Evolutionary conservation across 768 basidiomycete genomes (phyloP), one percentile per base, ranked within the genome.

Genomic region (Leccinum incarnatum): DNA sequence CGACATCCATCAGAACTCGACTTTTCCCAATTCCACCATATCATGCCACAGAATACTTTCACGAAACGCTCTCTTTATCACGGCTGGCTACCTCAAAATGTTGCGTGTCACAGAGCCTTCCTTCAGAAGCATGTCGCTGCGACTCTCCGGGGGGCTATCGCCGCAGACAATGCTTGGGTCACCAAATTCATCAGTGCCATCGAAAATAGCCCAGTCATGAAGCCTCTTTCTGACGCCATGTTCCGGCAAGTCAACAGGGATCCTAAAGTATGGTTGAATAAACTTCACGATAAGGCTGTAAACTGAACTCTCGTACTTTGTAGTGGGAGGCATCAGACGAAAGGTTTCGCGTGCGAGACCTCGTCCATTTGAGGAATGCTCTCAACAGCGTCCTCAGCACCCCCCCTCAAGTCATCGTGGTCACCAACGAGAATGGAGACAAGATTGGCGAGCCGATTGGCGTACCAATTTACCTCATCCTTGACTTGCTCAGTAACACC

Each of bases 401-500:
- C 7, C 47, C 47, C 25, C 47, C 47, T 15, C 15, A 49, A 14
- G 21, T 49, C 47, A 15, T 49, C 23, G 25, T 49, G 11, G 47
- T 21, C 17, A 10, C 6, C 14, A 36, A 36, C 14, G 34, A 14
- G 5, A 15, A 14, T 36, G 34, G 34, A 36, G 34, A 36, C 34
- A 36, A 36, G 47, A 46, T 68, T 23, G 65, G 62, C 23, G 62
- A 64, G 49, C 61, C 62, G 17, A 52, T 68, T 17, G 67, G 62
- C 17, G 60, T 61, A 4, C 67, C 67, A 0, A 30, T 68, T n/a
- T 59, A 42, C 17, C 60, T 63, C 25, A 11, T 62, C 36, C 45
- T 69, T 23, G 65, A 68, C 47, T 5, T 66, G n/a, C 57, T 68
- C 51, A 51, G 67, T 54, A 68, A 68, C 57, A 69, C 67, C n/a